Percentiles rank a stretch among this genome's conserved stretches.
Evolutionary conservation across 495 filamentous ascomycete species (phyloP).

Genomic region (Poronia punctata): DNA sequence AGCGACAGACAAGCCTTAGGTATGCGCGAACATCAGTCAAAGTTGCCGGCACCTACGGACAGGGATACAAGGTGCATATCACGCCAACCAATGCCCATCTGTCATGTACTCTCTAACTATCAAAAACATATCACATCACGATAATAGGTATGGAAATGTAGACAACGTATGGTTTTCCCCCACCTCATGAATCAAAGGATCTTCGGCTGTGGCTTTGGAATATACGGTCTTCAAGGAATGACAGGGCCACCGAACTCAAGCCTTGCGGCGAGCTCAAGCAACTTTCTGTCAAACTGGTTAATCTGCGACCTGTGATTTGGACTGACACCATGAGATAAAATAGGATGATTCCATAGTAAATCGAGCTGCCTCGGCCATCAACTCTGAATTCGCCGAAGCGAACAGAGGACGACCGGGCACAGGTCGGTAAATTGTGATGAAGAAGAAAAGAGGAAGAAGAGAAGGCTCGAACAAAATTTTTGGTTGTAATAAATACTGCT

Average conservation of each 20-base stretch:
- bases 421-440: slow-evolving; percentile 58
- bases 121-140: no score
- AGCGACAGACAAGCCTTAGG: no score
- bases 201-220: slow-evolving; percentile 78
- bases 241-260: slow-evolving; percentile 69
- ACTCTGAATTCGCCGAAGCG: slow-evolving; percentile 54
- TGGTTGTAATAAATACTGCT: no score
- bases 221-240: slow-evolving; percentile 65
- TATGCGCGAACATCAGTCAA: no score
- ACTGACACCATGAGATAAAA: slow-evolving; percentile 70
- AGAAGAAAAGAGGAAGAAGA: slow-evolving; percentile 39
- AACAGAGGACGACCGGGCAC: slow-evolving; percentile 71
- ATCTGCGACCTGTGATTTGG: slow-evolving; percentile 92
- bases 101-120: no score
- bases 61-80: no score
- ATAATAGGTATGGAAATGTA: no score
- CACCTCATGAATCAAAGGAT: slow-evolving; percentile 76
- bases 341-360: slow-evolving; percentile 70
- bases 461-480: slow-evolving; percentile 14
- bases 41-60: no score
- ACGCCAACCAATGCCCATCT: no score
- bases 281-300: slow-evolving; percentile 45
- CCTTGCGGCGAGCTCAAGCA: slow-evolving; percentile 60
- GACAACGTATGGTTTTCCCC: slow-evolving; percentile 76
- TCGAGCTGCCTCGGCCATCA: slow-evolving; percentile 76